Conservation (phyloP, 75 land plant genomes). For the Cryptomeria japonica region DNA sequence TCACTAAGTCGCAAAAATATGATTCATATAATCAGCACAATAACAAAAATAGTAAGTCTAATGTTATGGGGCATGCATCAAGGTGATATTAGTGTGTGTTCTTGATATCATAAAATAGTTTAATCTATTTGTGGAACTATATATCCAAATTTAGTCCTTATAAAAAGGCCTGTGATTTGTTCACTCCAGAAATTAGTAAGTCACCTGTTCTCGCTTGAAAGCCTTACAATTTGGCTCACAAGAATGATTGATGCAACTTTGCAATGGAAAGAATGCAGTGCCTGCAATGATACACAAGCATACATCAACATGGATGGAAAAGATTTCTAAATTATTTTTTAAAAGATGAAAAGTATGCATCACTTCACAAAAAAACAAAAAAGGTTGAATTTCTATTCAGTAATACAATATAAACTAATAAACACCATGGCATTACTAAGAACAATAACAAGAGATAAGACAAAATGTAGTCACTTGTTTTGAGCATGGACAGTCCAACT, state of each 20-base stretch:
- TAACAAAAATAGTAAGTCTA: background rate
- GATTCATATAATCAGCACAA: background rate
- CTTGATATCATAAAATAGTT: background rate
- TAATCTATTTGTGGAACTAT: background rate
- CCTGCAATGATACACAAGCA: constrained; percentile 39
- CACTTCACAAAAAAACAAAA: background rate
- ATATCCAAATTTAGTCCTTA: background rate
- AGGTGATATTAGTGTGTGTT: background rate
- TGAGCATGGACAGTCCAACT: background rate
- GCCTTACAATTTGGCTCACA: constrained; percentile 94
- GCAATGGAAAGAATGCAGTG: constrained; percentile 84
- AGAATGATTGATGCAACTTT: constrained; percentile 96
- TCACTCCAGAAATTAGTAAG: background rate
- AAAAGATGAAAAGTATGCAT: background rate
- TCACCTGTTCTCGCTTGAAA: constrained; percentile 95
- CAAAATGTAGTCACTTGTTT: background rate
- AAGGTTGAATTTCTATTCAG: background rate
- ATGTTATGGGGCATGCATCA: background rate
- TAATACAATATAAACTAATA: background rate
- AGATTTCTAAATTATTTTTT: background rate
- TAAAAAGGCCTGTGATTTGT: background rate
- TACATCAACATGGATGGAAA: background rate
- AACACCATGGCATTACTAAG: background rate
- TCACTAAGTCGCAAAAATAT: background rate
- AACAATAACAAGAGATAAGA: background rate